A percentile compares a stretch with the other conserved stretches of the same genome.
phyloP scores from a whole-genome alignment of 1,284 basidiomycete genomes.

The Cystobasidium sp. region DNA sequence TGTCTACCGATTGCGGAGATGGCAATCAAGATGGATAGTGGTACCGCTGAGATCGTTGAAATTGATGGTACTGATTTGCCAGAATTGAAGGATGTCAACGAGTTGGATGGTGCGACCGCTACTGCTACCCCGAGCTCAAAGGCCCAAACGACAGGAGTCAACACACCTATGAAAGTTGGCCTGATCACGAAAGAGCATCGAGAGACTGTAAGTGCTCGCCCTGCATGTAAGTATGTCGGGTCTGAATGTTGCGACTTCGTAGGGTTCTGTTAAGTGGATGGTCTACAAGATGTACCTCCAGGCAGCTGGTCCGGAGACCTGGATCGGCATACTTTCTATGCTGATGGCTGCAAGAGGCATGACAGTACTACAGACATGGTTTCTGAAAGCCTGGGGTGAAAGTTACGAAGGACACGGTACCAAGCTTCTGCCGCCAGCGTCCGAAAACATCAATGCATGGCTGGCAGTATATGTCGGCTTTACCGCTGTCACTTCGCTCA shows the following conservation, averaged over 20 bases:
- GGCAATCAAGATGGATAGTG: constrained; percentile 24
- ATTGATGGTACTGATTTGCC: background rate
- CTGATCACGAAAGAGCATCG: constrained; percentile 41
- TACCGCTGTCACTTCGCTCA: constrained; percentile 52
- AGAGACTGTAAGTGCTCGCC: constrained; percentile 2
- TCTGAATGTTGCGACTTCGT: background rate
- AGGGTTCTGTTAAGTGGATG: constrained; percentile 45
- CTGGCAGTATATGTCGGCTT: constrained; percentile 57
- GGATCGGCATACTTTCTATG: constrained; percentile 60
- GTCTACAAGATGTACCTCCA: constrained; percentile 63
- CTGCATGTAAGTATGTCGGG: background rate
- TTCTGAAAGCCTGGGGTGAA: constrained; percentile 70
- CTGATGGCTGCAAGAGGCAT: constrained; percentile 59
- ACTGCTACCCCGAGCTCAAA: constrained; percentile 15
- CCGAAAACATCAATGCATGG: constrained; percentile 58
- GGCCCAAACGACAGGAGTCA: background rate
- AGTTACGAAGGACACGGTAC: constrained; percentile 44
- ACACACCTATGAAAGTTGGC: constrained; percentile 18
- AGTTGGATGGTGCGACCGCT: background rate
- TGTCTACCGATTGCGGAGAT: constrained; percentile 51
- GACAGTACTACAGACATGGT: constrained; percentile 67
- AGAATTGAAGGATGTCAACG: background rate
- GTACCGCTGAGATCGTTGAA: constrained; percentile 20
- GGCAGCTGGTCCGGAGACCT: constrained; percentile 62
- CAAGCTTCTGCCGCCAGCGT: constrained; percentile 56